Percentiles rank a stretch among this genome's conserved stretches.
These are phyloP conservation scores for Penicillium sp. DNA, from an alignment of 2,329 filamentous ascomycete species.

Conservation along the genomic window DNA sequence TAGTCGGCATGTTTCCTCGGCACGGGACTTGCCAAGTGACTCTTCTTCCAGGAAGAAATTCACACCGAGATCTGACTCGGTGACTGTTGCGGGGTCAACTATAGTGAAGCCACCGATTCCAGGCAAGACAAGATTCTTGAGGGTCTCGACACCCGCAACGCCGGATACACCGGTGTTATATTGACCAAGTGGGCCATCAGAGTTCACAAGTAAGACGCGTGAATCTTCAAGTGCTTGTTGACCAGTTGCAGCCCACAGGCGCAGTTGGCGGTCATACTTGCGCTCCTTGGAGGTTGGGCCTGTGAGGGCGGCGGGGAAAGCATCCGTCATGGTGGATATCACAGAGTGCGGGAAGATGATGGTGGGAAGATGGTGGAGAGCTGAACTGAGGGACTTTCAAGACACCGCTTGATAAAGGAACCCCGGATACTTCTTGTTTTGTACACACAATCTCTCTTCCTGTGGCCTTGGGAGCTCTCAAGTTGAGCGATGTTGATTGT, in stretches of 20 bases:
- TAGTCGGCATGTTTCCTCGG: constrained; percentile 73
- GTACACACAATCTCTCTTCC: not conserved
- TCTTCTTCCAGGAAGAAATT: constrained; percentile 94
- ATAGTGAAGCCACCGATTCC: constrained; percentile 92
- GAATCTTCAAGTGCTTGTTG: constrained; percentile 89
- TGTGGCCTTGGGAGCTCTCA: constrained; percentile 6
- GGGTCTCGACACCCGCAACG: constrained; percentile 81
- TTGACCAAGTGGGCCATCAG: constrained; percentile 47
- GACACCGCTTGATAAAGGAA: not conserved
- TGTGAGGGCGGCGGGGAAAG: constrained; percentile 36
- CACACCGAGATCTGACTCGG: constrained; percentile 81
- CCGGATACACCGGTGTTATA: constrained; percentile 62
- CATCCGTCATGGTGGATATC: constrained; percentile 35
- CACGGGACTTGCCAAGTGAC: constrained; percentile 74
- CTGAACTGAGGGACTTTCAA: not conserved
- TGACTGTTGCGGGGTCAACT: constrained; percentile 76
- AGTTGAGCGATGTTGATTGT: not conserved
- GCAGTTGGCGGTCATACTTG: constrained; percentile 93
- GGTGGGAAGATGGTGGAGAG: not conserved
- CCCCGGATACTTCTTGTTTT: too few relatives aligned
- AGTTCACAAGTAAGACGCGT: constrained; percentile 88
- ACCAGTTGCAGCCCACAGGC: constrained; percentile 90
- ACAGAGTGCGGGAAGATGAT: not conserved
- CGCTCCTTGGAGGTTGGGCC: constrained; percentile 64
- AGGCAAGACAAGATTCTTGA: constrained; percentile 96